phyloP scores from a whole-genome alignment of 257 asterid genomes.

The Linderniella brevidens region DNA sequence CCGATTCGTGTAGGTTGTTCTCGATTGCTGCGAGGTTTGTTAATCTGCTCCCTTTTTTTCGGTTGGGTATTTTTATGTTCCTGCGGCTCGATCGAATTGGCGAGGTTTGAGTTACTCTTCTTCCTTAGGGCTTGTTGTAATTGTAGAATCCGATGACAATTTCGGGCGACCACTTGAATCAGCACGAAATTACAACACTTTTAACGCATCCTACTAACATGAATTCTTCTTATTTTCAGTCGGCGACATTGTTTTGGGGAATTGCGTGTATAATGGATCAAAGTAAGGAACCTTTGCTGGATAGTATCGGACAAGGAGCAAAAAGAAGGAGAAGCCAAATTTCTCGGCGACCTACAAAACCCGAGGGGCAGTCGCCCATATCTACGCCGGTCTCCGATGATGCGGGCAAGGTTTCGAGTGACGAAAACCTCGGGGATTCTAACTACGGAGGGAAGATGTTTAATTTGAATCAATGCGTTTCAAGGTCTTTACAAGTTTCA shows the following conservation, averaged over 20 bases:
- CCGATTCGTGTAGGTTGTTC: no score
- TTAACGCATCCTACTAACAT: no score
- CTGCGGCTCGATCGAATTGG: no score
- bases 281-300: constrained; percentile 29
- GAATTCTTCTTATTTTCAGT: background rate
- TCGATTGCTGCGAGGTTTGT: no score
- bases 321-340: constrained; percentile 72
- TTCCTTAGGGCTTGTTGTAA: no score
- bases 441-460: constrained; percentile 53
- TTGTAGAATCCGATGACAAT: no score
- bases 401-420: constrained; percentile 46
- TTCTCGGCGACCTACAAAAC: constrained; percentile 62
- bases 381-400: constrained; percentile 50
- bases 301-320: constrained; percentile 23
- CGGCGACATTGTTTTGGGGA: constrained; percentile 5
- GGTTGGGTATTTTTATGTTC: no score
- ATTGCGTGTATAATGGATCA: constrained; percentile 39
- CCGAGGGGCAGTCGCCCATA: constrained; percentile 30
- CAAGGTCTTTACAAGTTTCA: constrained; percentile 34
- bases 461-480: constrained; percentile 63
- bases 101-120: no score
- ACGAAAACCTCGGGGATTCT: constrained; percentile 41
- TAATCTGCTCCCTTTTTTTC: no score
- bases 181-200: no score
- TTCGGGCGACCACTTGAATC: no score